phyloP scores from a whole-genome alignment of 371 early-diverging fungal genomes.

The Synchytrium microbalum region DNA sequence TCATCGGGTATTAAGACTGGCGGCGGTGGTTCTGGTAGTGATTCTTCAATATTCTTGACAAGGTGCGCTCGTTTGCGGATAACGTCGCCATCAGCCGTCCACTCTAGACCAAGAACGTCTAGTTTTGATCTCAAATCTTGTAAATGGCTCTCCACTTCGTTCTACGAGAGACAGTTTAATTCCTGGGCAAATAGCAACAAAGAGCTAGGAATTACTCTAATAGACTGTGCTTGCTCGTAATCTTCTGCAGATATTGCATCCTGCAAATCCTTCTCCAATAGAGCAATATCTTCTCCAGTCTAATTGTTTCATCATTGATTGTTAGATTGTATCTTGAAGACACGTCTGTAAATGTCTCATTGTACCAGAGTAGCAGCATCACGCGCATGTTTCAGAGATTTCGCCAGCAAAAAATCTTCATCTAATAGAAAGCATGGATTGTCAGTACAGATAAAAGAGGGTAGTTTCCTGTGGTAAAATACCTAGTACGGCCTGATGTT shows the following conservation, averaged over 20 bases:
- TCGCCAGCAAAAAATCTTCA: constrained; percentile 54
- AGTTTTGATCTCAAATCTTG: too few relatives aligned
- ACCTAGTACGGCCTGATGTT: constrained; percentile 47
- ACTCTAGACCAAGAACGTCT: too few relatives aligned
- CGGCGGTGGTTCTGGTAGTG: constrained; percentile 14
- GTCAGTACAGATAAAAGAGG: background rate
- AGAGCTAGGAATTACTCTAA: constrained; percentile 61
- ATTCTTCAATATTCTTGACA: background rate
- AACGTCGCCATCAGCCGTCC: constrained; percentile 49
- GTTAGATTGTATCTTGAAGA: too few relatives aligned
- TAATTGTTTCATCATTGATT: constrained; percentile 13
- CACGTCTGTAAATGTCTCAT: constrained; percentile 9
- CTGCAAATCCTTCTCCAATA: constrained; percentile 48
- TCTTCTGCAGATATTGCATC: constrained; percentile 60
- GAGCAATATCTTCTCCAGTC: constrained; percentile 54
- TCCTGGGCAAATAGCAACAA: too few relatives aligned
- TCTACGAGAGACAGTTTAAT: constrained; percentile 55
- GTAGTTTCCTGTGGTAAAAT: background rate
- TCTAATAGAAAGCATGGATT: constrained; percentile 11
- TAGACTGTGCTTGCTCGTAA: constrained; percentile 63
- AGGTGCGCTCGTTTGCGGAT: constrained; percentile 35
- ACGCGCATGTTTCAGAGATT: constrained; percentile 28
- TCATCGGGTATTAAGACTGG: constrained; percentile 34
- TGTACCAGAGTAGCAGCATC: constrained; percentile 7
- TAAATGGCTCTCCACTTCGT: constrained; percentile 50